These are phyloP conservation scores for Candida sp. DNA, from an alignment of 1,139 yeast species.

Conservation along the genomic window DNA sequence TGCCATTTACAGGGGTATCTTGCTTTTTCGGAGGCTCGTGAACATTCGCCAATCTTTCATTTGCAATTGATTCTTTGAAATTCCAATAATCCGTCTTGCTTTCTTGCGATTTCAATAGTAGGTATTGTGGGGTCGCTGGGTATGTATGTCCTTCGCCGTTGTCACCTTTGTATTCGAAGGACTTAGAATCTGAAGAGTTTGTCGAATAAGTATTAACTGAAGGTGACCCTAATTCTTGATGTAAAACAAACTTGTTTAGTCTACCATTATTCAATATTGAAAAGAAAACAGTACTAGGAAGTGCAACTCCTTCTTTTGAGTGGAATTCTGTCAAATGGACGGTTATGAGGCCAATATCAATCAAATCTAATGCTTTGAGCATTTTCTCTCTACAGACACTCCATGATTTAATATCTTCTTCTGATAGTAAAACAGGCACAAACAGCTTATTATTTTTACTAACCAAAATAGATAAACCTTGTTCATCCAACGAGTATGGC, in stretches of 20 bases:
- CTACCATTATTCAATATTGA: conserved; percentile 27
- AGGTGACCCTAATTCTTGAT: conserved; percentile 37
- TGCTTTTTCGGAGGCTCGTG: background rate
- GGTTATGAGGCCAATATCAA: conserved; percentile 37
- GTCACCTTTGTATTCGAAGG: conserved; percentile 42
- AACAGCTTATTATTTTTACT: conserved; percentile 60
- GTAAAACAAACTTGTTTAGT: conserved; percentile 41
- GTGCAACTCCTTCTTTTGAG: conserved; percentile 57
- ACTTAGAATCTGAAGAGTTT: conserved; percentile 46
- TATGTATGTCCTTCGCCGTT: conserved; percentile 39
- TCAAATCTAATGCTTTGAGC: conserved; percentile 36
- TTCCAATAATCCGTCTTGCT: conserved; percentile 56
- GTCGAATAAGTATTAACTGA: conserved; percentile 35
- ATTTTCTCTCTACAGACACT: conserved; percentile 35
- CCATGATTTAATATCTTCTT: conserved; percentile 9
- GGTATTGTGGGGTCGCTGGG: conserved; percentile 61
- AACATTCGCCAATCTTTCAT: conserved; percentile 15
- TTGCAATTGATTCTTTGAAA: conserved; percentile 45
- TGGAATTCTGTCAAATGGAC: conserved; percentile 74
- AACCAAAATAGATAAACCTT: conserved; percentile 35
- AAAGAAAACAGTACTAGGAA: conserved; percentile 47
- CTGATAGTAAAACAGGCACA: conserved; percentile 37
- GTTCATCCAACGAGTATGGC: conserved; percentile 7
- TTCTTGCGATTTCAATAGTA: conserved; percentile 38
- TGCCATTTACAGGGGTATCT: background rate